Evolutionary conservation across 1,284 basidiomycete genomes (phyloP).

Genomic region (Ustilago sp.): DNA sequence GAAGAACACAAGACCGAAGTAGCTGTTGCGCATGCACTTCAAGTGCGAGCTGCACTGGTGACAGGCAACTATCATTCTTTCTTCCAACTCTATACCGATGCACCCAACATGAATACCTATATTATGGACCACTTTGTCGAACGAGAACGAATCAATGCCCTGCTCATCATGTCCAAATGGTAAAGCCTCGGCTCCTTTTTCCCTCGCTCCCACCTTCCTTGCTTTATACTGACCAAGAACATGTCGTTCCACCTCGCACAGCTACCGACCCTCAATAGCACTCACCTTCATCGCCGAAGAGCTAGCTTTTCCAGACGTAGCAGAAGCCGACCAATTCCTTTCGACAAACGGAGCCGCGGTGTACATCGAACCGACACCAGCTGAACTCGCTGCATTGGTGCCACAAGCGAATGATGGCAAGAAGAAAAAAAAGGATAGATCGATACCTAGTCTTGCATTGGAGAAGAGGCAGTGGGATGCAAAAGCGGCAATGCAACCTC

Average conservation of each 20-base stretch:
- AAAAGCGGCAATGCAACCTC: slow-evolving; percentile 71
- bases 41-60: slow-evolving; percentile 86
- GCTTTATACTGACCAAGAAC: neutral
- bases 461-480: slow-evolving; percentile 72
- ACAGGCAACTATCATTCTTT: slow-evolving; percentile 94
- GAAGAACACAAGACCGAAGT: slow-evolving; percentile 82
- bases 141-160: slow-evolving; percentile 86
- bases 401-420: slow-evolving; percentile 8
- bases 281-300: slow-evolving; percentile 82
- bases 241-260: neutral
- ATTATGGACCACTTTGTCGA: slow-evolving; percentile 99
- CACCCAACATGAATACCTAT: slow-evolving; percentile 97
- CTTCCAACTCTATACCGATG: slow-evolving; percentile 84
- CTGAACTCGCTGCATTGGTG: slow-evolving; percentile 41
- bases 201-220: neutral
- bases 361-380: slow-evolving; percentile 73
- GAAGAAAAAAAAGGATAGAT: slow-evolving; percentile 46
- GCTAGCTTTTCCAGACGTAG: slow-evolving; percentile 82
- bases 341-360: slow-evolving; percentile 77
- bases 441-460: slow-evolving; percentile 38
- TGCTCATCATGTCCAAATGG: slow-evolving; percentile 81
- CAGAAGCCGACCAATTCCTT: slow-evolving; percentile 80
- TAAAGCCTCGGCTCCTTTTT: slow-evolving; percentile 26
- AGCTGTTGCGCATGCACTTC: slow-evolving; percentile 87
- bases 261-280: slow-evolving; percentile 73